phyloP scores from a whole-genome alignment of 352 stramenopile species.

The Phytophthora pluvialis region DNA sequence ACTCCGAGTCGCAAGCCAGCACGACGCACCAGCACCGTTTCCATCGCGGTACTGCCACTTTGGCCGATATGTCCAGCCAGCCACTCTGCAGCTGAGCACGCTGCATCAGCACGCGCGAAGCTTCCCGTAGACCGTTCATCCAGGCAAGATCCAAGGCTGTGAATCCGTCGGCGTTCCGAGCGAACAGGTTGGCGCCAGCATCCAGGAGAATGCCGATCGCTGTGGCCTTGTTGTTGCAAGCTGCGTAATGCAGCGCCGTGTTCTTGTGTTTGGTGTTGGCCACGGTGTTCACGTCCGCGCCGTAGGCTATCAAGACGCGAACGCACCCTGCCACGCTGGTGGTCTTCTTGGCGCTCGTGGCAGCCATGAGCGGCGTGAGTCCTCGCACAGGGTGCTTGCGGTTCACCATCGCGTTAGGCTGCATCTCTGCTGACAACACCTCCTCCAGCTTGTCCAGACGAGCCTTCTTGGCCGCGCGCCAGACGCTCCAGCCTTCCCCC shows the following conservation, averaged over 20 bases:
- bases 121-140: slow-evolving; percentile 16
- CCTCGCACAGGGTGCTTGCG: slow-evolving; percentile 43
- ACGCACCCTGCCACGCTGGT: slow-evolving; percentile 47
- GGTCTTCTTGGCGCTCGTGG: slow-evolving; percentile 45
- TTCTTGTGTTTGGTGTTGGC: slow-evolving; percentile 39
- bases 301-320: slow-evolving; percentile 56
- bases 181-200: slow-evolving; percentile 50
- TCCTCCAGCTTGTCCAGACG: slow-evolving; percentile 21
- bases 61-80: slow-evolving; percentile 48
- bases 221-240: slow-evolving; percentile 48
- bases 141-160: slow-evolving; percentile 62
- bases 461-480: slow-evolving; percentile 28
- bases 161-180: slow-evolving; percentile 49
- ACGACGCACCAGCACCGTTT: slow-evolving; percentile 56
- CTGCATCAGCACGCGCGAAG: slow-evolving; percentile 30
- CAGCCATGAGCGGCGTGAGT: slow-evolving; percentile 68
- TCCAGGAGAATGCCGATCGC: slow-evolving; percentile 55
- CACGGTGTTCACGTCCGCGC: slow-evolving; percentile 47
- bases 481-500: slow-evolving; percentile 28
- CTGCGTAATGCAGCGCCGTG: slow-evolving; percentile 69
- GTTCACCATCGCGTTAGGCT: slow-evolving; percentile 28
- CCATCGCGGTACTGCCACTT: slow-evolving; percentile 43
- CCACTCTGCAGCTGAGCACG: slow-evolving; percentile 48
- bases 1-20: slow-evolving; percentile 43
- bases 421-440: slow-evolving; percentile 6